These are phyloP conservation scores for Fagopyrum homotropicum DNA, from an alignment of 148 eudicot species.

Conservation along the genomic window DNA sequence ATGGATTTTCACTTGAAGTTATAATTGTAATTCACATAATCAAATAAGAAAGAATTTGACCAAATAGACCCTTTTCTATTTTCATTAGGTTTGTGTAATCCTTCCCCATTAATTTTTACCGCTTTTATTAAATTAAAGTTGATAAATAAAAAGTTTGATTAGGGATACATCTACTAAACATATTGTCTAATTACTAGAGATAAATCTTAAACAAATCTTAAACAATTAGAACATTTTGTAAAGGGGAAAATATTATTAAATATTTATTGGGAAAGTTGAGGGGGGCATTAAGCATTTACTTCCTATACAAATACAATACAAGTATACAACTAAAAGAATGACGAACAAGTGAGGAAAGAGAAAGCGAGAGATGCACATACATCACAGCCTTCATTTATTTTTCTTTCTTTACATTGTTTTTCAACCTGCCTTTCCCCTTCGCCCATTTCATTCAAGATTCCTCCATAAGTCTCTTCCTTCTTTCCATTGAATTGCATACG, in stretches of 20 bases:
- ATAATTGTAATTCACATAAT: too few species aligned
- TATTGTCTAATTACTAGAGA: too few species aligned
- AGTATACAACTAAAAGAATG: neutral
- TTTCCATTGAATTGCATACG: neutral
- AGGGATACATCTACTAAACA: too few species aligned
- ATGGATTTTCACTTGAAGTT: too few species aligned
- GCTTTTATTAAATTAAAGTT: too few species aligned
- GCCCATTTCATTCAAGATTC: conserved; percentile 11
- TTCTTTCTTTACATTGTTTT: neutral
- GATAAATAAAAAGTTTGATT: too few species aligned
- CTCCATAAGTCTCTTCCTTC: neutral
- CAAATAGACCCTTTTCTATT: too few species aligned
- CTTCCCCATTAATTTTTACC: too few species aligned
- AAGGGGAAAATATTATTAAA: neutral
- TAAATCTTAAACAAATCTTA: too few species aligned
- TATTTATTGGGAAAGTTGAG: conserved; percentile 1
- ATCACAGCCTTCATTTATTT: neutral
- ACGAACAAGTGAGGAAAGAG: neutral
- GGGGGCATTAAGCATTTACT: conserved; percentile 8
- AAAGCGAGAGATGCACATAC: conserved; percentile 5
- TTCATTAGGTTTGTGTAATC: too few species aligned
- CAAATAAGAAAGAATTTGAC: too few species aligned
- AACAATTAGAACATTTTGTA: too few species aligned
- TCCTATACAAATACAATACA: conserved; percentile 1
- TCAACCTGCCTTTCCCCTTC: conserved; percentile 16